Evolutionary conservation across 805 yeast species (phyloP).

Genomic region (Lipomyces japonicus): DNA sequence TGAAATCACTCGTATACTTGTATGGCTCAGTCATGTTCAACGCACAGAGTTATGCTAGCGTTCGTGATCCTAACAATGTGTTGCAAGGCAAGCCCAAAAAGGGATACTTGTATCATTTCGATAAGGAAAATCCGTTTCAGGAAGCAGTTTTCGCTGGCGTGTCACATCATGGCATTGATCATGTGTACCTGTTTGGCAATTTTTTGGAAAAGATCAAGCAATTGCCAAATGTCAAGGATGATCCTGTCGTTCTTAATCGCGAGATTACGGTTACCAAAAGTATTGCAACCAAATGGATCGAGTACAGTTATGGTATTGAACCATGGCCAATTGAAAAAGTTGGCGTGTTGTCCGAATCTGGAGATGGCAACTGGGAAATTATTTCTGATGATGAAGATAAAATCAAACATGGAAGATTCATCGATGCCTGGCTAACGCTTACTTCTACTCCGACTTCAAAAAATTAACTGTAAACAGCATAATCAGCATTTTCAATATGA

Average conservation of each 20-base stretch:
- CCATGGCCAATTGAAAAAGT: conserved; percentile 13
- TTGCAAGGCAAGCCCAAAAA: not conserved
- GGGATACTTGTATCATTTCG: conserved; percentile 16
- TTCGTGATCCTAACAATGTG: conserved; percentile 10
- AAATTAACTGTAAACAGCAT: no score
- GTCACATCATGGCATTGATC: conserved; percentile 17
- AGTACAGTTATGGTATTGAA: conserved; percentile 11
- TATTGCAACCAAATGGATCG: conserved; percentile 14
- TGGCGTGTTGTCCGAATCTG: conserved; percentile 7
- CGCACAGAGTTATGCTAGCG: conserved; percentile 13
- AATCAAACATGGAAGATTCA: conserved; percentile 5
- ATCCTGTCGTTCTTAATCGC: not conserved
- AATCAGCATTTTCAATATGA: no score
- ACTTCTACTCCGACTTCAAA: no score
- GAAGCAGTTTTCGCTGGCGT: not conserved
- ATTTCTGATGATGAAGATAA: conserved; percentile 13
- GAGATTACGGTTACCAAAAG: conserved; percentile 3
- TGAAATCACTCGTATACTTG: not conserved
- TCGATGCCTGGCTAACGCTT: conserved; percentile 9
- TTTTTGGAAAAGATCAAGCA: not conserved
- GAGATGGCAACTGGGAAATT: conserved; percentile 12
- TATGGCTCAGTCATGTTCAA: conserved; percentile 4
- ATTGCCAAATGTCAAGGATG: conserved; percentile 3
- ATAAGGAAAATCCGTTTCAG: conserved; percentile 15
- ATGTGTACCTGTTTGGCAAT: conserved; percentile 8